Percentiles rank a stretch among this genome's conserved stretches.
Conservation (phyloP, 2,329 filamentous ascomycete genomes). For the Penicillium sp. region DNA sequence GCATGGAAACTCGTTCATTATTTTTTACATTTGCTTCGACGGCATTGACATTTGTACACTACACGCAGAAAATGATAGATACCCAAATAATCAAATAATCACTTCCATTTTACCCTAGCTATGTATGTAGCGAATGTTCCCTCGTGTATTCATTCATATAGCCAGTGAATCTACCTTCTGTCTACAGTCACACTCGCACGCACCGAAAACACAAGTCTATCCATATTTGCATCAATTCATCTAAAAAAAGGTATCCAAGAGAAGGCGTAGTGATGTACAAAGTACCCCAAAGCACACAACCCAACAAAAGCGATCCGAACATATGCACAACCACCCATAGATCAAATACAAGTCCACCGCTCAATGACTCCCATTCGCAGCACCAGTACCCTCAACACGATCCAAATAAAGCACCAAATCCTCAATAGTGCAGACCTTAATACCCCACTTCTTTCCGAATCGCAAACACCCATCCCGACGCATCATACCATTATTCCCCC, state of each 20-base stretch:
- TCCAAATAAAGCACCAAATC: slow-evolving; percentile 80
- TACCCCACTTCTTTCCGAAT: slow-evolving; percentile 83
- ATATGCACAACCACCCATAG: background rate
- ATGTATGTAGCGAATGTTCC: no score
- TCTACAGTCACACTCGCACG: background rate
- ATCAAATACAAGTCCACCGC: slow-evolving; percentile 1
- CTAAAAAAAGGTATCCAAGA: slow-evolving; percentile 13
- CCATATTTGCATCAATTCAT: slow-evolving; percentile 16
- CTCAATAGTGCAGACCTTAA: slow-evolving; percentile 94
- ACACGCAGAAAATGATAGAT: slow-evolving; percentile 22
- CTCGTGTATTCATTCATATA: no score
- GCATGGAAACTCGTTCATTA: background rate
- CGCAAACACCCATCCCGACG: slow-evolving; percentile 80
- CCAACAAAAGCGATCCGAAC: slow-evolving; percentile 5
- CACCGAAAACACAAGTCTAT: background rate
- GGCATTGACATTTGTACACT: slow-evolving; percentile 14
- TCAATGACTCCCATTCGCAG: slow-evolving; percentile 40
- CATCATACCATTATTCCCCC: slow-evolving; percentile 79
- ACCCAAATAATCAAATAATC: slow-evolving; percentile 18
- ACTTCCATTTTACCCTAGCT: background rate
- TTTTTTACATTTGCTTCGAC: background rate
- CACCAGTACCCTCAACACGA: slow-evolving; percentile 61
- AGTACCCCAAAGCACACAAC: slow-evolving; percentile 8
- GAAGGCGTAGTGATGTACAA: slow-evolving; percentile 17
- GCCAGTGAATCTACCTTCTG: background rate